A percentile compares a stretch with the other conserved stretches of the same genome.
Evolutionary conservation across 2,329 filamentous ascomycete genomes (phyloP).

Genomic region (Magnaporthiopsis rhizophila): DNA sequence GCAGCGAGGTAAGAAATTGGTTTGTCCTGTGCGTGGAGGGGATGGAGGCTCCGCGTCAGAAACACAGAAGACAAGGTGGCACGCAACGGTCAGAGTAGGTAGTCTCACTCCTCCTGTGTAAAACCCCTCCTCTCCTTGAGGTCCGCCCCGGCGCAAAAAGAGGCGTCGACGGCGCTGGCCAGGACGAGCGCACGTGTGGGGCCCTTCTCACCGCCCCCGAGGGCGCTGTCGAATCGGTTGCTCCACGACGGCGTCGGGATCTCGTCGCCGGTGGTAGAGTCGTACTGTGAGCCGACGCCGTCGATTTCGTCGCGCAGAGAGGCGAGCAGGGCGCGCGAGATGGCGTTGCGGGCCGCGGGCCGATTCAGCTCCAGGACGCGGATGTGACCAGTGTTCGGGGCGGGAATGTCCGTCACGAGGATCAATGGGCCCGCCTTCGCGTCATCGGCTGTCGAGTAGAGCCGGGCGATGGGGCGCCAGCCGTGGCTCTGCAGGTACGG

Average conservation of each 20-base stretch:
- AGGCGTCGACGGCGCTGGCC: slow-evolving; percentile 74
- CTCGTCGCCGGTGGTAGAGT: slow-evolving; percentile 43
- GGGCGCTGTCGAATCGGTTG: slow-evolving; percentile 35
- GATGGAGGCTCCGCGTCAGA: neutral
- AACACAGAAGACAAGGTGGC: neutral
- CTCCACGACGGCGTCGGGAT: slow-evolving; percentile 25
- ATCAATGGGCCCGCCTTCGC: slow-evolving; percentile 43
- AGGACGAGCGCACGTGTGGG: slow-evolving; percentile 75
- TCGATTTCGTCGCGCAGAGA: slow-evolving; percentile 67
- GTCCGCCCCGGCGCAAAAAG: slow-evolving; percentile 92
- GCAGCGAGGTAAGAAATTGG: slow-evolving; percentile 69
- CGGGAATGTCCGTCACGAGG: slow-evolving; percentile 66
- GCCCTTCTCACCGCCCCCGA: slow-evolving; percentile 36
- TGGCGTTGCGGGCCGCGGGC: slow-evolving; percentile 79
- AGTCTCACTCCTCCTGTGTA: slow-evolving; percentile 63
- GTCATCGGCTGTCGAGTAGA: slow-evolving; percentile 17
- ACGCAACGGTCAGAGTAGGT: neutral
- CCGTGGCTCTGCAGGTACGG: neutral
- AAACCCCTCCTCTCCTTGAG: slow-evolving; percentile 80
- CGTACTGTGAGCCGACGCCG: slow-evolving; percentile 58
- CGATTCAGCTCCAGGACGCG: slow-evolving; percentile 83
- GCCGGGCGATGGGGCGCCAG: slow-evolving; percentile 1
- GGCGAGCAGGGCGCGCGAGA: slow-evolving; percentile 69
- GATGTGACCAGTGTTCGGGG: slow-evolving; percentile 74
- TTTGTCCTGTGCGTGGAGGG: slow-evolving; percentile 51